Evolutionary conservation across 176 grass and related monocot species (phyloP), one percentile per base, ranked within the genome.

Genomic region (Cymbopogon citratus): DNA sequence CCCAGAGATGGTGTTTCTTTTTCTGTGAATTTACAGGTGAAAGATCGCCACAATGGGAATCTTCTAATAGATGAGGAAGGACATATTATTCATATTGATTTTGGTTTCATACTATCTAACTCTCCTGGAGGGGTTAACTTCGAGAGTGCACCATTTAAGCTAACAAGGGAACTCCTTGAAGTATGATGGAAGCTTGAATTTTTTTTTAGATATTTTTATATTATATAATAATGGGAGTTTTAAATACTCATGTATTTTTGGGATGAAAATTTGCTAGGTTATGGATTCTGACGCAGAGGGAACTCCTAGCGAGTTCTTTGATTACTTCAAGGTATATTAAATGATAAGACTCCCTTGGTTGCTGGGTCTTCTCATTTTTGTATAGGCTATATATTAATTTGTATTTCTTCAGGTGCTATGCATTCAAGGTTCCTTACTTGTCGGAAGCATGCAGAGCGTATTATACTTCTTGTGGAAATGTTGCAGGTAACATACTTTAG

Each of bases 261-360:
- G 79, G 11, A 85, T 51, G 81, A 27, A 83, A 87, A 81, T 29
- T 77, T 87, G 49, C 41, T 78, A 99, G 97, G 97, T 99, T 69
- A 96, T 99, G 97, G 97, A 99, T 89, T 99, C 97, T 83, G 97
- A 99, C 89, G 93, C 97, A 25, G 97, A 99, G 87, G 97, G 93
- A 86, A 96, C 85, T 67, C 97, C 97, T 46, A 99, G 97, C 3
- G 91, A 99, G 74, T 99, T 95, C 66, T 99, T 99, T 87, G 93
- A 99, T 69, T 99, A 96, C 82, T 99, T 95, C 84, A 99, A 99
- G 97, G 96, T 99, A 84, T 89, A 27, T 21, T 75, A 19, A 74
- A 14, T 26, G 27, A 84, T 57, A 68, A 29, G n/a, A 69, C 9
- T 86, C 7, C 19, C 76, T 71, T 69, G 3, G 31, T 71, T 65